Evolutionary conservation across 768 basidiomycete genomes (phyloP).

Genomic region (Suillus fuscotomentosus): DNA sequence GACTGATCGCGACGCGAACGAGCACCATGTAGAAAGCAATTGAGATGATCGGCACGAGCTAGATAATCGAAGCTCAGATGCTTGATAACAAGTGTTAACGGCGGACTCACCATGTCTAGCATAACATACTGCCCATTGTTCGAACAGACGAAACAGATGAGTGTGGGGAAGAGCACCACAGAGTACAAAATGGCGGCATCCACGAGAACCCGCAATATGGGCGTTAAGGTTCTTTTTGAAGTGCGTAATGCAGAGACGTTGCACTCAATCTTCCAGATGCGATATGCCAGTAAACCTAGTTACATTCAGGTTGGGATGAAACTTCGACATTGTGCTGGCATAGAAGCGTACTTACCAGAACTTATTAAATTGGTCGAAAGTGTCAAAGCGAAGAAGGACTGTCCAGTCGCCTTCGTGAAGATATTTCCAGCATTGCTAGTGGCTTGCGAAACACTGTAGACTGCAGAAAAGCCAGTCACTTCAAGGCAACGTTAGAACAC

Average conservation of each 20-base stretch:
- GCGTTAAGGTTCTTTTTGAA: not conserved
- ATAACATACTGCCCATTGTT: slow-evolving; percentile 8
- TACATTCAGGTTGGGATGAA: not conserved
- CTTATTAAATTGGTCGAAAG: slow-evolving; percentile 9
- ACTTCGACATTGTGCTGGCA: not conserved
- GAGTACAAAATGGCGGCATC: slow-evolving; percentile 11
- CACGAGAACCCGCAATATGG: slow-evolving; percentile 7
- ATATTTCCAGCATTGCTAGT: slow-evolving; percentile 6
- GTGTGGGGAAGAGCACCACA: slow-evolving; percentile 8
- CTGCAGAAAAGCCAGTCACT: slow-evolving; percentile 5
- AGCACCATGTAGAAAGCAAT: slow-evolving; percentile 13
- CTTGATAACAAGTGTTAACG: not conserved
- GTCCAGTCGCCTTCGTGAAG: slow-evolving; percentile 8
- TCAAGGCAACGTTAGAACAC: not conserved
- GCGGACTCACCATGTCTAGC: not conserved
- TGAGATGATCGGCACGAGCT: slow-evolving; percentile 11
- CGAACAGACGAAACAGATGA: slow-evolving; percentile 6
- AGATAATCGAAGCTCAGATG: not conserved
- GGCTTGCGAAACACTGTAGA: slow-evolving; percentile 11
- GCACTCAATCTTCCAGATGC: slow-evolving; percentile 9
- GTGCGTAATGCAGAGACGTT: not conserved
- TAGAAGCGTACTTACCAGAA: slow-evolving; percentile 4
- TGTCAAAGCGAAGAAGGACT: slow-evolving; percentile 8
- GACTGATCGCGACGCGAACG: not conserved
- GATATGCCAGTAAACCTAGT: slow-evolving; percentile 9